Percentiles rank a stretch among this genome's conserved stretches.
These are phyloP conservation scores for Phyllosticta ampelicida DNA, from an alignment of 2,329 filamentous ascomycete genomes.

Conservation along the genomic window DNA sequence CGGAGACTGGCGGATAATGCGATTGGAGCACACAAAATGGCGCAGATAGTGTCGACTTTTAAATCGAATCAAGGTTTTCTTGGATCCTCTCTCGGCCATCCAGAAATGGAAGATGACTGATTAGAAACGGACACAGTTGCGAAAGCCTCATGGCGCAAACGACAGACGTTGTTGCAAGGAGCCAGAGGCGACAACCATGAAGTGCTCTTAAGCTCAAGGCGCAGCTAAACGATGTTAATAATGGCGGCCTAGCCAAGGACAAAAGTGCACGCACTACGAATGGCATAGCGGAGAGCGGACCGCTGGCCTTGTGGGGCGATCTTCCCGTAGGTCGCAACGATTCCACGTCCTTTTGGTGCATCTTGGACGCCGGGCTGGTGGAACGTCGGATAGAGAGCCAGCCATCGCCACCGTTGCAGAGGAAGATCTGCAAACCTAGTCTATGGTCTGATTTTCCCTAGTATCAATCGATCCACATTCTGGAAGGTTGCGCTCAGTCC, in stretches of 20 bases:
- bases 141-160: neutral
- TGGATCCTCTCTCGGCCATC: no score
- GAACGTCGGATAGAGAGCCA: neutral
- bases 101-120: neutral
- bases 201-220: neutral
- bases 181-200: neutral
- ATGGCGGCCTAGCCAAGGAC: neutral
- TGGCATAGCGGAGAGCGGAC: neutral
- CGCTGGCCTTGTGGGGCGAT: neutral
- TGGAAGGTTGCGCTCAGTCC: neutral
- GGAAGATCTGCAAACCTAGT: neutral
- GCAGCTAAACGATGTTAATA: neutral
- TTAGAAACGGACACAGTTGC: neutral
- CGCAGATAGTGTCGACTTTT: neutral
- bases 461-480: neutral
- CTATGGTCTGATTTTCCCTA: neutral
- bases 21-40: neutral
- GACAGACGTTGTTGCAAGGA: neutral
- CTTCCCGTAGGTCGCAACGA: neutral
- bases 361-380: neutral
- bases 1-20: neutral
- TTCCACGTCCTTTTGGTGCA: neutral
- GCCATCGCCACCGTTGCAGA: neutral
- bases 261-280: no score
- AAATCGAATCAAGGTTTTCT: neutral